Evolutionary conservation across 164 flowering plant genomes (phyloP).

Genomic region (Warburgia ugandensis): DNA sequence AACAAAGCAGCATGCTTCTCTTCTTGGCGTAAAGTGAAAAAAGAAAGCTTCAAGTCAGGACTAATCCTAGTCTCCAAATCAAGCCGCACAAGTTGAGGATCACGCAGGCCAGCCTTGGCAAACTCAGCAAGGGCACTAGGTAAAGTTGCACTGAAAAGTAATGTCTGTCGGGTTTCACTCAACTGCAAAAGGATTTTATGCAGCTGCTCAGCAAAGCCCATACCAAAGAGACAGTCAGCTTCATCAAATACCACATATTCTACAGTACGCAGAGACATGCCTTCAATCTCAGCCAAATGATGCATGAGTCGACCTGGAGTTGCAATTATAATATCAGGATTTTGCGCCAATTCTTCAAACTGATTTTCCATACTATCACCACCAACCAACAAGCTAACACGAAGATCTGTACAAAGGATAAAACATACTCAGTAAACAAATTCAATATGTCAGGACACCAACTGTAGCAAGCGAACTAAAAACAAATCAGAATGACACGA

Average conservation of each 20-base stretch:
- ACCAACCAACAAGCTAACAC: slow-evolving; percentile 78
- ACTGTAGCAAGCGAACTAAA: neutral
- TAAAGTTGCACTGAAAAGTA: slow-evolving; percentile 93
- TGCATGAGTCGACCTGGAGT: slow-evolving; percentile 99
- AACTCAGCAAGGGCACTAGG: slow-evolving; percentile 96
- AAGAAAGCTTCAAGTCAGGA: slow-evolving; percentile 67
- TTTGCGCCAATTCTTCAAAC: slow-evolving; percentile 88
- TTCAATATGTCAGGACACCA: neutral
- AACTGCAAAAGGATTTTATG: slow-evolving; percentile 68
- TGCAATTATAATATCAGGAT: slow-evolving; percentile 93
- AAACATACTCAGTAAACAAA: neutral
- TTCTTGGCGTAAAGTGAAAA: slow-evolving; percentile 81
- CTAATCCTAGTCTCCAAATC: slow-evolving; percentile 89
- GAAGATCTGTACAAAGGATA: slow-evolving; percentile 48
- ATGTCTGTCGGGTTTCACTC: slow-evolving; percentile 83
- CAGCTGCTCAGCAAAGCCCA: slow-evolving; percentile 97
- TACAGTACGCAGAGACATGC: slow-evolving; percentile 77
- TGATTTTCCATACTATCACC: slow-evolving; percentile 96
- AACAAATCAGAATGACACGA: neutral
- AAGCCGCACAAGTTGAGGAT: slow-evolving; percentile 83
- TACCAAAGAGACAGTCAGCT: slow-evolving; percentile 82
- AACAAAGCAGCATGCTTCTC: slow-evolving; percentile 81
- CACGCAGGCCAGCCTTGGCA: slow-evolving; percentile 91
- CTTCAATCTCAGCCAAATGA: slow-evolving; percentile 90
- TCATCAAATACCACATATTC: slow-evolving; percentile 97